Conservation (phyloP, 2,329 filamentous ascomycete genomes). For the Claviceps pusilla region DNA sequence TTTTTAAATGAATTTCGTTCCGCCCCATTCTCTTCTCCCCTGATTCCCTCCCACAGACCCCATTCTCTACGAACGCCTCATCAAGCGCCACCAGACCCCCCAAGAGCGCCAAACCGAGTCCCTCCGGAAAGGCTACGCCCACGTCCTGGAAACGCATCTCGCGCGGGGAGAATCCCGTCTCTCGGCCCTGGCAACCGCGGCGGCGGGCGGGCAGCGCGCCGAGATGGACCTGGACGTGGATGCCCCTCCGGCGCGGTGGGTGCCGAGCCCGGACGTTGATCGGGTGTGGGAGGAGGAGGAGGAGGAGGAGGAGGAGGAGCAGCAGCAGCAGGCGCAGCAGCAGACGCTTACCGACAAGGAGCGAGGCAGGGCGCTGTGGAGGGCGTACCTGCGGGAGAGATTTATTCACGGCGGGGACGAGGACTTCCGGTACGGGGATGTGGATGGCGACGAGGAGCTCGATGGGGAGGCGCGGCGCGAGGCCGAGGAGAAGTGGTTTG, state of each 20-base stretch:
- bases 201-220: constrained; percentile 1
- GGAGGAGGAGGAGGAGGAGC: background rate
- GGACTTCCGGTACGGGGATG: constrained; percentile 60
- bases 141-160: constrained; percentile 63
- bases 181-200: constrained; percentile 27
- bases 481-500: constrained; percentile 62
- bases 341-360: constrained; percentile 28
- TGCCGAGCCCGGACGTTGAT: background rate
- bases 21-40: background rate
- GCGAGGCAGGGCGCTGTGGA: constrained; percentile 56
- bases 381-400: constrained; percentile 53
- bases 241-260: background rate
- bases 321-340: background rate
- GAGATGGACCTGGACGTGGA: background rate
- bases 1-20: too few species aligned
- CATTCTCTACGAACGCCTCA: constrained; percentile 64
- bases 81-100: constrained; percentile 61
- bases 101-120: constrained; percentile 61
- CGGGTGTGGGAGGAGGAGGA: constrained; percentile 16
- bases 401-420: constrained; percentile 62
- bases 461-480: constrained; percentile 49
- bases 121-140: constrained; percentile 60
- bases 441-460: constrained; percentile 59
- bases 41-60: constrained; percentile 38
- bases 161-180: constrained; percentile 63